Evolutionary conservation across 2,329 filamentous ascomycete species (phyloP), one percentile per base, ranked within the genome.

Genomic region (Zasmidium citrigriseum): DNA sequence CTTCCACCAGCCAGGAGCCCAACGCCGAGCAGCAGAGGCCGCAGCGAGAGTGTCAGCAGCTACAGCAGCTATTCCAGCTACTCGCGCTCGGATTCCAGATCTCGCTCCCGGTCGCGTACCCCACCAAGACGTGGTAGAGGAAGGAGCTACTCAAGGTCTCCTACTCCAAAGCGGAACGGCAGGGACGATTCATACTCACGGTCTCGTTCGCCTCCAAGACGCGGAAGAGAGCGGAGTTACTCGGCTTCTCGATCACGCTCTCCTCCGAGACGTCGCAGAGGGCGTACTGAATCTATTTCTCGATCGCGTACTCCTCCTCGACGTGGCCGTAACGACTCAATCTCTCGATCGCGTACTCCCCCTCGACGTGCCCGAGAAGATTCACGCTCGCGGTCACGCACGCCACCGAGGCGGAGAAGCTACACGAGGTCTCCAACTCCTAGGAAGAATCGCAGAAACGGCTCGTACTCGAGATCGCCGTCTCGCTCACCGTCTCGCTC

Each of bases 41-140:
- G 87, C 0, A 88, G 90, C 47, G 79, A 78, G 55, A 82, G 80
- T 63, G 85, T 87, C 10, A 91, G 88, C 9, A 91, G 89, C 75
- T 93, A 92, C 71, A 91, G 88, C 0, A 91, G 89, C 75, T 93
- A 92, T 71, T 91, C 88, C 0, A 91, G 89, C 20, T 90, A 90
- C 46, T 71, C 68, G 23, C 69, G 70, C 2, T 74, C 73, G 9
- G 64, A 67, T 54, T 38, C 87, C 91, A 70, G 81, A 82, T 60
- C 87, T 89, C 72, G 79, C 75, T n/a, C 60, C 49, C 56, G 64
- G 16, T 68, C 69, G 24, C 63, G 66, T 21, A 67, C 70, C 16
- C 66, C 67, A 21, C 60, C 63, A 3, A 54, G 66, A 38, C 58
- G 64, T 29, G 59, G 48, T 4, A 54, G 61, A 55, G 58, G 59